Conservation (phyloP, 2,329 filamentous ascomycete species). For the Aspergillus proliferans region DNA sequence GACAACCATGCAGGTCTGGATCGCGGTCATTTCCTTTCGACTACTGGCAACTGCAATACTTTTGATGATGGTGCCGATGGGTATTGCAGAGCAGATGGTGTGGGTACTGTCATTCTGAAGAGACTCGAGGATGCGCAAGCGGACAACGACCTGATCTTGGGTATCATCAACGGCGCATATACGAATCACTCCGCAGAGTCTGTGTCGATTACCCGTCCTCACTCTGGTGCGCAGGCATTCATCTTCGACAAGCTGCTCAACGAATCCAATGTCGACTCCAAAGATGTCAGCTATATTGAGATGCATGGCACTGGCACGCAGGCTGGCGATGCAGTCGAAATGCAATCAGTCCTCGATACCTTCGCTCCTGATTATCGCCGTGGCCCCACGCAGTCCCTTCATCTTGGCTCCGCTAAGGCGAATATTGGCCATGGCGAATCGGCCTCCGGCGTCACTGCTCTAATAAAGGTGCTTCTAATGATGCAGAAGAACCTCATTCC, state of each 20-base stretch:
- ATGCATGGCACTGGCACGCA: constrained; percentile 38
- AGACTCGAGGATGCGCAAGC: constrained; percentile 44
- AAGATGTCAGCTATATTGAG: constrained; percentile 33
- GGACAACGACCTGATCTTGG: constrained; percentile 42
- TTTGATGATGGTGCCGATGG: constrained; percentile 48
- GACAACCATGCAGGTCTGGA: constrained; percentile 70
- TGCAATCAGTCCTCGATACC: constrained; percentile 29
- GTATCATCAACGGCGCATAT: constrained; percentile 36
- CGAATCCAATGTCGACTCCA: constrained; percentile 32
- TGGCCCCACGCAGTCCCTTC: constrained; percentile 25
- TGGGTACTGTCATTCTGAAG: constrained; percentile 47
- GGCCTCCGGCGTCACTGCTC: constrained; percentile 27
- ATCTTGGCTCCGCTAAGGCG: constrained; percentile 30
- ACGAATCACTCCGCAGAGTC: constrained; percentile 46
- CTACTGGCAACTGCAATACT: constrained; percentile 42
- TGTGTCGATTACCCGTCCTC: constrained; percentile 38
- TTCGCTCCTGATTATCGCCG: constrained; percentile 27
- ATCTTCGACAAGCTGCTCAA: constrained; percentile 33
- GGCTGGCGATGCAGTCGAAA: constrained; percentile 33
- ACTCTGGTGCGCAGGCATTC: constrained; percentile 32
- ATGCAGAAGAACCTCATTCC: constrained; percentile 58
- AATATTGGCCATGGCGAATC: constrained; percentile 43
- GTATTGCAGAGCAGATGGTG: constrained; percentile 50
- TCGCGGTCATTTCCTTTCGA: constrained; percentile 38
- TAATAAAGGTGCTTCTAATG: constrained; percentile 62